phyloP scores from a whole-genome alignment of 441 rosid species.

The Mallotus japonicus region DNA sequence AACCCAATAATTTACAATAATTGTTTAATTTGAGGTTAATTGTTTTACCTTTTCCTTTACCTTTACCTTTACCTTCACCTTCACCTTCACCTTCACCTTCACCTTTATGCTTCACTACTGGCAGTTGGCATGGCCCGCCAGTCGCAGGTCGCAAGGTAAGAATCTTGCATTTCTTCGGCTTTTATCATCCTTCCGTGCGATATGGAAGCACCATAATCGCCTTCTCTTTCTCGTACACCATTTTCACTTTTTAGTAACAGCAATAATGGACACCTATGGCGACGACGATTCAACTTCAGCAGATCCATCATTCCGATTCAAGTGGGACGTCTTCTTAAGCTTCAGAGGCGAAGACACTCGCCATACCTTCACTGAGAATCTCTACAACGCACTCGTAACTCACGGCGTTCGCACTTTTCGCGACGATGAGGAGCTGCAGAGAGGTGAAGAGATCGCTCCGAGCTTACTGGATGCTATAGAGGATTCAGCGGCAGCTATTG shows the following conservation, averaged over 20 bases:
- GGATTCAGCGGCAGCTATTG: conserved; percentile 39
- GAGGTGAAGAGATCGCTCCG: conserved; percentile 40
- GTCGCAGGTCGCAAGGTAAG: too few relatives aligned
- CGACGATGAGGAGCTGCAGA: conserved; percentile 40
- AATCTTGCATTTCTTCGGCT: too few relatives aligned
- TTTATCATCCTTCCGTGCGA: too few relatives aligned
- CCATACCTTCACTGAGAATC: conserved; percentile 20
- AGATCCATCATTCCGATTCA: conserved; percentile 22
- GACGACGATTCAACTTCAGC: conserved; percentile 21
- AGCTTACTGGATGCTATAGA: conserved; percentile 36
- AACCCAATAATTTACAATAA: too few relatives aligned
- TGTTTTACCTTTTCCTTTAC: too few relatives aligned
- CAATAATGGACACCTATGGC: conserved; percentile 1
- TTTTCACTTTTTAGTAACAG: neutral
- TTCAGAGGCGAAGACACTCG: conserved; percentile 38
- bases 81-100: too few relatives aligned
- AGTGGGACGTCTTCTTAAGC: conserved; percentile 41
- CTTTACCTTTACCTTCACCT: too few relatives aligned
- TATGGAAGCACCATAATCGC: neutral
- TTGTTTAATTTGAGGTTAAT: too few relatives aligned
- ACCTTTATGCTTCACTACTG: too few relatives aligned
- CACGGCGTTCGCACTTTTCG: conserved; percentile 36
- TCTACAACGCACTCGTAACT: conserved; percentile 23
- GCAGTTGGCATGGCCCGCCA: too few relatives aligned
- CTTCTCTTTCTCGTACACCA: neutral